Percentiles rank a stretch among this genome's conserved stretches.
These are phyloP conservation scores for Gaertneriomyces sp. DNA, from an alignment of 192 early-diverging fungal genomes.

Conservation along the genomic window DNA sequence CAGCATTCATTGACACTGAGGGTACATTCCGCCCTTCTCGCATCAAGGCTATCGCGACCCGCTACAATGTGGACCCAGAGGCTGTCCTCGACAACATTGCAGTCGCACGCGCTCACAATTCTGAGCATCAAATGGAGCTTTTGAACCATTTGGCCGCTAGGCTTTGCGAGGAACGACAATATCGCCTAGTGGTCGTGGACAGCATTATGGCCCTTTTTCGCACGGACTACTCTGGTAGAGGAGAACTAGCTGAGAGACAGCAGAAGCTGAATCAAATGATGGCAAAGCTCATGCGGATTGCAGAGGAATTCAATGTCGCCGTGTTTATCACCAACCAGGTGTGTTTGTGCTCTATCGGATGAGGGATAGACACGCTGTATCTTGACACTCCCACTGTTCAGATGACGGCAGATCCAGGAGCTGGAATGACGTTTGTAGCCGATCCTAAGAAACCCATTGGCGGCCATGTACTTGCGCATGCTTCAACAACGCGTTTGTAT, in stretches of 20 bases:
- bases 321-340: slow-evolving; percentile 75
- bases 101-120: slow-evolving; percentile 76
- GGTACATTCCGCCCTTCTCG: slow-evolving; percentile 82
- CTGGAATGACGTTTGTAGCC: slow-evolving; percentile 69
- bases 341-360: slow-evolving; percentile 1
- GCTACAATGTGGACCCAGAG: slow-evolving; percentile 58
- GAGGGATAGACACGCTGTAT: not conserved
- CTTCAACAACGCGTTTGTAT: slow-evolving; percentile 72
- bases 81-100: slow-evolving; percentile 72
- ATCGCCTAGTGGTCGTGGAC: slow-evolving; percentile 60
- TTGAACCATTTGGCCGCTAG: slow-evolving; percentile 68
- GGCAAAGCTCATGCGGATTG: slow-evolving; percentile 64
- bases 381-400: slow-evolving; percentile 5
- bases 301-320: slow-evolving; percentile 84
- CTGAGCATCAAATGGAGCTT: slow-evolving; percentile 80
- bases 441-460: slow-evolving; percentile 88
- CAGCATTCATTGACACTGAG: slow-evolving; percentile 59
- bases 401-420: slow-evolving; percentile 57
- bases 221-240: slow-evolving; percentile 77
- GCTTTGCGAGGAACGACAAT: slow-evolving; percentile 60
- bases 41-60: slow-evolving; percentile 67
- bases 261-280: slow-evolving; percentile 77
- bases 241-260: slow-evolving; percentile 82
- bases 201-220: slow-evolving; percentile 81
- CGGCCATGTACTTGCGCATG: slow-evolving; percentile 72